phyloP scores from a whole-genome alignment of 805 yeast genomes.

The Candida yuanshanica region DNA sequence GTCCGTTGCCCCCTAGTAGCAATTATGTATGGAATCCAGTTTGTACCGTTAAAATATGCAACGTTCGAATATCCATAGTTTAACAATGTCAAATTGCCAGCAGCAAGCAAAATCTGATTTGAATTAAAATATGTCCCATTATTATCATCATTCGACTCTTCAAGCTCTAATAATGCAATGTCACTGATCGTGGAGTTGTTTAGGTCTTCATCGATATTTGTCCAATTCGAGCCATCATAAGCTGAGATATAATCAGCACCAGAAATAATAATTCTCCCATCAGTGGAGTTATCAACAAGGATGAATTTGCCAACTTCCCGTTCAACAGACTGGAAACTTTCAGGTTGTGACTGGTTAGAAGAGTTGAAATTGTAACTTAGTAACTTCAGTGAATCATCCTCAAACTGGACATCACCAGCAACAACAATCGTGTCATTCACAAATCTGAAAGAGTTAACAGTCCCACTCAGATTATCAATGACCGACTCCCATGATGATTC shows the following conservation, averaged over 20 bases:
- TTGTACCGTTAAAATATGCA: conserved; percentile 58
- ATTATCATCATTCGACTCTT: conserved; percentile 25
- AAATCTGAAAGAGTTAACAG: conserved; percentile 49
- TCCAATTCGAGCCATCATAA: conserved; percentile 46
- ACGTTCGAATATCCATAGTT: conserved; percentile 52
- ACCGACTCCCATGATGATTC: conserved; percentile 48
- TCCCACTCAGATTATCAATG: conserved; percentile 40
- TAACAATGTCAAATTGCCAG: conserved; percentile 49
- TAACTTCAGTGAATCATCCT: conserved; percentile 35
- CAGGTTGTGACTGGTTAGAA: conserved; percentile 24
- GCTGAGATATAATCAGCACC: conserved; percentile 34
- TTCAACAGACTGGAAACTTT: conserved; percentile 15
- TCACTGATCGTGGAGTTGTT: conserved; percentile 38
- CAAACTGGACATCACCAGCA: conserved; percentile 50
- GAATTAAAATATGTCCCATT: conserved; percentile 35
- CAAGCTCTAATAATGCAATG: conserved; percentile 35
- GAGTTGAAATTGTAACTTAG: conserved; percentile 49
- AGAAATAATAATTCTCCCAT: conserved; percentile 36
- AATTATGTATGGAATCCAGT: conserved; percentile 63
- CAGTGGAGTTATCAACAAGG: conserved; percentile 39
- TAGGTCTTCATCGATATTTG: conserved; percentile 32
- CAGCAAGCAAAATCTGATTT: conserved; percentile 44
- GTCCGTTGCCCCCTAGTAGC: conserved; percentile 27
- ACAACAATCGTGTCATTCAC: conserved; percentile 34
- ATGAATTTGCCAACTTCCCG: conserved; percentile 34